Conservation (phyloP, 2,329 filamentous ascomycete species). For the Akanthomyces dipterigenus region DNA sequence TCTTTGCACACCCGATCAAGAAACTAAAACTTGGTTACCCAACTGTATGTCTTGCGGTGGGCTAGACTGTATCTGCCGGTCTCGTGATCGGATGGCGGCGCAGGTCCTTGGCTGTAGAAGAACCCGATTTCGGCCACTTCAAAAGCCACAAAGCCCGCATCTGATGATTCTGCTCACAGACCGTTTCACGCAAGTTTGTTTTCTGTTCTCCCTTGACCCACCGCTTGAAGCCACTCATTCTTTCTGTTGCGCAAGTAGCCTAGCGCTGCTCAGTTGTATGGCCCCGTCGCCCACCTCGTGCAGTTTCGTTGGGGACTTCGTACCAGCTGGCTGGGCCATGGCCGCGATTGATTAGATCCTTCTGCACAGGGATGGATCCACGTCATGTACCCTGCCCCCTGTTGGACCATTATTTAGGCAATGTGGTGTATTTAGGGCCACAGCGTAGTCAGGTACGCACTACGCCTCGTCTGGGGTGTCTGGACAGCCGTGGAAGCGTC, state of each 20-base stretch:
- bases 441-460: neutral
- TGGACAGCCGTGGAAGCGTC: neutral
- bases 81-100: conserved; percentile 5
- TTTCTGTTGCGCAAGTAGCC: neutral
- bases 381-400: neutral
- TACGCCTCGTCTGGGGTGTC: neutral
- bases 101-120: neutral
- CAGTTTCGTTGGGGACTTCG: neutral
- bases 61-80: neutral
- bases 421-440: neutral
- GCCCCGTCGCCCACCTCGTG: neutral
- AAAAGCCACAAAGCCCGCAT: neutral
- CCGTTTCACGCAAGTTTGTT: neutral
- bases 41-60: neutral
- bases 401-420: neutral
- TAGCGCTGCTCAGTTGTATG: neutral
- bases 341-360: conserved; percentile 6
- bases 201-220: neutral
- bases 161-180: neutral
- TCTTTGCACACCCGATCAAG: too few species aligned
- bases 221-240: neutral
- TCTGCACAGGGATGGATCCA: conserved; percentile 1
- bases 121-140: neutral
- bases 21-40: neutral
- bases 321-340: conserved; percentile 1